These are phyloP conservation scores for Aspergillus carlsbadensis DNA, from an alignment of 495 filamentous ascomycete species.

Conservation along the genomic window DNA sequence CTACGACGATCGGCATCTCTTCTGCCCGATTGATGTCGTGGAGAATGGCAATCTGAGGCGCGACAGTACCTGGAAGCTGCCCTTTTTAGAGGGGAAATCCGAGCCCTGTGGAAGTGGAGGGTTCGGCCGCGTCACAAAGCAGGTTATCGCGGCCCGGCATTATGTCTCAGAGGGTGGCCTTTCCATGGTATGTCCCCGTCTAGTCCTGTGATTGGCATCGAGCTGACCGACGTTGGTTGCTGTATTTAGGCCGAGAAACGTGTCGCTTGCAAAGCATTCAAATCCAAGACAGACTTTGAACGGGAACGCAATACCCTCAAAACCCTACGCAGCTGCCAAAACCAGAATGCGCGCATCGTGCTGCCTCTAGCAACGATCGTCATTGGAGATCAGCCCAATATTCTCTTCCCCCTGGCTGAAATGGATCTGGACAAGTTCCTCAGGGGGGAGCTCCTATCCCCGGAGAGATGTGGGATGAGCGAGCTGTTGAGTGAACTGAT, in stretches of 20 bases:
- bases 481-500: conserved; percentile 8
- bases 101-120: neutral
- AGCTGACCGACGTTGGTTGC: too few relatives aligned
- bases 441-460: too few relatives aligned
- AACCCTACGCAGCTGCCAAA: neutral
- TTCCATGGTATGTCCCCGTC: neutral
- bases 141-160: conserved; percentile 9
- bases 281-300: too few relatives aligned
- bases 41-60: conserved; percentile 5
- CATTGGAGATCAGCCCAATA: conserved; percentile 11
- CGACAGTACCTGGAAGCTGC: conserved; percentile 15
- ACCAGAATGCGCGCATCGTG: conserved; percentile 9
- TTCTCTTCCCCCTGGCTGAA: conserved; percentile 11
- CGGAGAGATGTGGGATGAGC: neutral
- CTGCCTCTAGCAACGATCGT: conserved; percentile 8
- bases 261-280: conserved; percentile 11
- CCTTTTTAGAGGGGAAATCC: conserved; percentile 7
- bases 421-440: conserved; percentile 18
- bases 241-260: neutral
- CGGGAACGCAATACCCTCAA: neutral
- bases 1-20: conserved; percentile 3
- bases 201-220: neutral
- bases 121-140: conserved; percentile 16
- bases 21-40: conserved; percentile 15
- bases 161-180: neutral